Evolutionary conservation across 441 rosid species (phyloP).

Genomic region (Gossypium gossypioides): DNA sequence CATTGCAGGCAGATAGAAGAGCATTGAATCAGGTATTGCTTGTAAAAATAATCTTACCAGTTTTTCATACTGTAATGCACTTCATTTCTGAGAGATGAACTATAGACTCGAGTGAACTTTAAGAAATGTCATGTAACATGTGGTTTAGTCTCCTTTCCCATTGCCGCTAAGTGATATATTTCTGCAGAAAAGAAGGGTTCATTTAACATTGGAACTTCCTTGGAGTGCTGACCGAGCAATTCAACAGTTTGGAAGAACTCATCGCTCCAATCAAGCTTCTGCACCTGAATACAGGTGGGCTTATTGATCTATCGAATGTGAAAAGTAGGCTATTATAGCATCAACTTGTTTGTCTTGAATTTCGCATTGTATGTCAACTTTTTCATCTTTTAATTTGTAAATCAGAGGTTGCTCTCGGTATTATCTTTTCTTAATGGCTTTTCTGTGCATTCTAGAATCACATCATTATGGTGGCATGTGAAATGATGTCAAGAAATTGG

Average conservation of each 20-base stretch:
- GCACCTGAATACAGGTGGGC: conserved; percentile 92
- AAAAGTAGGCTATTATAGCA: not conserved
- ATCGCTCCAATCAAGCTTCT: conserved; percentile 97
- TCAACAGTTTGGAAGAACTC: conserved; percentile 98
- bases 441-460: conserved; percentile 4
- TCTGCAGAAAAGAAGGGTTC: conserved; percentile 85
- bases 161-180: conserved; percentile 10
- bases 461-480: not conserved
- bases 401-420: not conserved
- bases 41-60: not conserved
- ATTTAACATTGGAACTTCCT: conserved; percentile 93
- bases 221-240: conserved; percentile 99
- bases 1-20: conserved; percentile 97
- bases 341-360: conserved; percentile 2
- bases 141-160: not conserved
- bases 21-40: conserved; percentile 69
- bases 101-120: not conserved
- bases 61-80: not conserved
- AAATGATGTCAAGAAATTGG: not conserved
- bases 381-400: conserved; percentile 1
- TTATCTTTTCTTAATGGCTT: not conserved
- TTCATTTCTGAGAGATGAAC: not conserved
- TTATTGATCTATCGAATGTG: not conserved
- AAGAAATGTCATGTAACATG: not conserved
- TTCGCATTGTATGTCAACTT: not conserved